Evolutionary conservation across 768 basidiomycete genomes (phyloP).

Genomic region (Nidularia sp.): DNA sequence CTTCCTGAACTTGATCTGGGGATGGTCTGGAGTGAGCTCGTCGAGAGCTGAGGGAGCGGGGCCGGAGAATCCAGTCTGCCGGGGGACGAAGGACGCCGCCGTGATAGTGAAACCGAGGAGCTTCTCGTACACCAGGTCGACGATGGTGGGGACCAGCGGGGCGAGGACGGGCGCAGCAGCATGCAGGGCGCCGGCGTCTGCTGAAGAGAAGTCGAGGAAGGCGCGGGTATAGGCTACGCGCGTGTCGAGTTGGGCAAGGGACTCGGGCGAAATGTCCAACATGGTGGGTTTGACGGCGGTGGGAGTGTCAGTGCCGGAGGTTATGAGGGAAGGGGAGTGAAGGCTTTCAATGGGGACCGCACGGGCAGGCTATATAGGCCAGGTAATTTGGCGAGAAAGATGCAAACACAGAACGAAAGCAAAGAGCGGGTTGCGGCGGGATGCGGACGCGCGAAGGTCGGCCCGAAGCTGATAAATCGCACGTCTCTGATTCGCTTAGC

Average conservation of each 20-base stretch:
- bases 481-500: no score
- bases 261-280: neutral
- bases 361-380: no score
- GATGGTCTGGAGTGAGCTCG: conserved; percentile 30
- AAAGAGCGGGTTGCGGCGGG: no score
- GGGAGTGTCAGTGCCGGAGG: no score
- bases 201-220: conserved; percentile 28
- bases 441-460: no score
- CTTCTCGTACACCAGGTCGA: conserved; percentile 34
- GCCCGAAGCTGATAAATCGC: no score
- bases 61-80: conserved; percentile 28
- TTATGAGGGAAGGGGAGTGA: no score
- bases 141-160: conserved; percentile 28
- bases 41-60: conserved; percentile 24
- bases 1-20: conserved; percentile 34
- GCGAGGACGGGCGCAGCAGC: conserved; percentile 26
- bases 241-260: neutral
- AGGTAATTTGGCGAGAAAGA: no score
- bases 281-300: neutral
- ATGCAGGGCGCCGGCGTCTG: conserved; percentile 27
- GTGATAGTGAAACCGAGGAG: conserved; percentile 31
- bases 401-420: no score
- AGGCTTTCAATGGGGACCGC: no score
- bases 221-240: conserved; percentile 32
- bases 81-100: conserved; percentile 14